phyloP scores from a whole-genome alignment of 306 rosid genomes.

The Fragaria ananassa region DNA sequence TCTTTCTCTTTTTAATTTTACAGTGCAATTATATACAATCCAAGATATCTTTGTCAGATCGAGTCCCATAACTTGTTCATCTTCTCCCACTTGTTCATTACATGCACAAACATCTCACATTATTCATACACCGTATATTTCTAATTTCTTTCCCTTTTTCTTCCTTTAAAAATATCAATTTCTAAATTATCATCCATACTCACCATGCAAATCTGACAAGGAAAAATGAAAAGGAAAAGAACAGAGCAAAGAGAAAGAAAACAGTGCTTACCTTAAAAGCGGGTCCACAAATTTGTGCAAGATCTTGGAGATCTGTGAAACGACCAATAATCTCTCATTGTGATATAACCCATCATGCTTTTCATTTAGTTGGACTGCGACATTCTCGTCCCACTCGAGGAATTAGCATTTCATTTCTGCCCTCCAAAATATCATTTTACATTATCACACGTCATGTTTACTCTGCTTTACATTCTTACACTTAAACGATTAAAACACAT shows the following conservation, averaged over 20 bases:
- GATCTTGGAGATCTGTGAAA: background rate
- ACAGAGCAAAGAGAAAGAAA: background rate
- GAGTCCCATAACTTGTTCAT: conserved; percentile 11
- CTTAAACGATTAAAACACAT: no score
- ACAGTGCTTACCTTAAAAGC: background rate
- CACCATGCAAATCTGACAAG: conserved; percentile 8
- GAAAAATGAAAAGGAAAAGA: conserved; percentile 6
- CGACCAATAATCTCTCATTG: background rate
- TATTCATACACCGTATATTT: background rate
- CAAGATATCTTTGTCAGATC: conserved; percentile 6
- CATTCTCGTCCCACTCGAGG: background rate
- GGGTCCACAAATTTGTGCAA: conserved; percentile 1
- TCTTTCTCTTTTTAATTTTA: background rate
- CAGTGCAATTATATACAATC: background rate
- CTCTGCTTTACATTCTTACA: no score
- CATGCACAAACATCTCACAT: background rate
- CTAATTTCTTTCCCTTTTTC: no score
- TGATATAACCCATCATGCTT: background rate
- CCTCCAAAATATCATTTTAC: no score
- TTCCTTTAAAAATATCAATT: background rate
- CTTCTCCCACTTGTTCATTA: conserved; percentile 10
- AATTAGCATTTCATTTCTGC: background rate
- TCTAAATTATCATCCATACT: conserved; percentile 1
- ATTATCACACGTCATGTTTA: no score
- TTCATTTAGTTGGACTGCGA: background rate